Evolutionary conservation across 305 asterid genomes (phyloP).

Genomic region (Ilex paraguariensis): DNA sequence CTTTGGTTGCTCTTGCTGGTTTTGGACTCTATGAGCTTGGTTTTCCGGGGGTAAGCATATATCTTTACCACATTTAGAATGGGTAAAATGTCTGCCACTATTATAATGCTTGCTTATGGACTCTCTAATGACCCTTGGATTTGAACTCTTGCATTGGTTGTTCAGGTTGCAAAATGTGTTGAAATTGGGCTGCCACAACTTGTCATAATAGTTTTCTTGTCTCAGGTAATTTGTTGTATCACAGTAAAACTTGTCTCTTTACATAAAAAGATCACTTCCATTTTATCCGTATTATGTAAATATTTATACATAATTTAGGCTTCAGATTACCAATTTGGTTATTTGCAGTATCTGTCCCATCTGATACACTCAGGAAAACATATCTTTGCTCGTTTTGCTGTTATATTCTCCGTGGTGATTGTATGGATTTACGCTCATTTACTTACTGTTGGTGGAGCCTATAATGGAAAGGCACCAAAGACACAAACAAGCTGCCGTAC

Average conservation of each 20-base stretch:
- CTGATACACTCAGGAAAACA: background rate
- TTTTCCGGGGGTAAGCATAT: constrained; percentile 75
- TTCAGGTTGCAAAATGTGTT: constrained; percentile 7
- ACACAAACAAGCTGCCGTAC: constrained; percentile 9
- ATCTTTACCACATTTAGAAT: background rate
- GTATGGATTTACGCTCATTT: constrained; percentile 4
- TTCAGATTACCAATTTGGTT: background rate
- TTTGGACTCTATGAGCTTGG: constrained; percentile 92
- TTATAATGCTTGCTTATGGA: no score
- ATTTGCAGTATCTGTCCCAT: constrained; percentile 1
- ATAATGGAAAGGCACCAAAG: constrained; percentile 3
- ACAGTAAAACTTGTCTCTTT: no score
- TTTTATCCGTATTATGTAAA: no score
- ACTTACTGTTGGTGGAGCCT: constrained; percentile 7
- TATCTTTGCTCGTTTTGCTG: constrained; percentile 5
- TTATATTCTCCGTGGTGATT: constrained; percentile 1
- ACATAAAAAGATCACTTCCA: no score
- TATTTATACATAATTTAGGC: no score
- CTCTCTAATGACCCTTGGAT: no score
- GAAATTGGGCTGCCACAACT: constrained; percentile 7
- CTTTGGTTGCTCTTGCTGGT: constrained; percentile 87
- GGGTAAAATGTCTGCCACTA: no score
- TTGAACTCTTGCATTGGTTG: background rate
- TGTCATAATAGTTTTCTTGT: background rate
- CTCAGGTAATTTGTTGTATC: background rate